Evolutionary conservation across 177 flowering plant genomes (phyloP), one percentile per base, ranked within the genome.

Genomic region (Tripterygium wilfordii): DNA sequence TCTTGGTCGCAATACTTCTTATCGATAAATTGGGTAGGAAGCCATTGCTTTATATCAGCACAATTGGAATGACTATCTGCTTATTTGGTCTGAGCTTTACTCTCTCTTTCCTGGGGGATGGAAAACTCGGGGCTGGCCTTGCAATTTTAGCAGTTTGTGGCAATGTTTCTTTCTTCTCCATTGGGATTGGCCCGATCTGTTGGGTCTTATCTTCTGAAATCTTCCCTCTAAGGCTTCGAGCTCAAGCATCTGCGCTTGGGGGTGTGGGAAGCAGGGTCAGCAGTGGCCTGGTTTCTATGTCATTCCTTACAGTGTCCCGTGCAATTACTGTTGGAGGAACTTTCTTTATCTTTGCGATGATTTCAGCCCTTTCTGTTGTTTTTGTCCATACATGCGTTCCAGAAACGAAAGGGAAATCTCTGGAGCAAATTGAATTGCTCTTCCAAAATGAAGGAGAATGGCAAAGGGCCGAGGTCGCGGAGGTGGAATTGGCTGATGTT

Each of bases 141-240:
- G 69, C 70, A 33, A 57, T 71, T 12, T 33, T 66, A 21, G 58
- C 57, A 15, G 79, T 78, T n/a, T 73, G 74, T 60, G 74, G 72
- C 10, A 72, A 75, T 63, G 83, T 78, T 24, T 79, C 81, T 25
- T 77, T 75, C 63, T 80, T 80, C 55, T 77, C 81, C 0, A 58
- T 78, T 1, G 86, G 86, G 23, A 61, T 78, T 23, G 84, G 88
- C 8, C 84, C 88, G 0, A 41, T 78, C 27, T 71, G 74, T 36
- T 78, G 83, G 87, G 83, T 80, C 0, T 8, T 75, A 29, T 51
- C 77, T 36, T 75, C 81, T n/a, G 83, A 78, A 53, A 73, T 80
- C 44, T 71, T 70, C 60, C 87, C 83, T 6, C 39, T 75, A 10
- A 68, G 66, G 31, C 64, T 75, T 14, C 45, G 79, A 40, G 87